Base-by-base conservation (phyloP, 352 stramenopile species). In the Thalassiosira mediterranea region DNA sequence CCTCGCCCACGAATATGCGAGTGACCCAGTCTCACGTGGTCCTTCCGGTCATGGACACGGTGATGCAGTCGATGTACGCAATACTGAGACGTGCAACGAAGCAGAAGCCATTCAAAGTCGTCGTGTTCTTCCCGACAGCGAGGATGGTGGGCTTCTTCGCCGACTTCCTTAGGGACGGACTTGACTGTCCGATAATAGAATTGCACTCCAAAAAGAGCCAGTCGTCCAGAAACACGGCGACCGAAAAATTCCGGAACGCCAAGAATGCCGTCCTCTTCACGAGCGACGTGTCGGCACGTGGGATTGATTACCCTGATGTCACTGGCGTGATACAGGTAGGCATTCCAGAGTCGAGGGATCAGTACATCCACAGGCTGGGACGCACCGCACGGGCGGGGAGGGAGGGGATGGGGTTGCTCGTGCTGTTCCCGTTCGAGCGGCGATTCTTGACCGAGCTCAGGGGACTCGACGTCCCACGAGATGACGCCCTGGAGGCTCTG, bases 261-360 rank as follows among this genome's bases (percentile, higher is more conserved):
- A 74, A 66, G 7, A 69, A 84, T 7, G 76, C 82, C 13, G 87
- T 93, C 70, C 54, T 93, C 7, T 87, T 93, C 29, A 91, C 82
- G 56, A 93, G 84, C 1, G 88, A 93, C 76, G 86, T 93, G 2
- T 84, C 88, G 8, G 72, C 62, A 51, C 65, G 88, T 68, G 97
- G 97, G 2, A 88, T 99, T 25, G 97, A 99, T 79, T 98, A 99
- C 69, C 97, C 97, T 1, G 94, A 88, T 58, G 97, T 99, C 37
- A 96, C 99, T 81, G 85, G 98, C 8, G 97, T 99, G 15, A 93
- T 99, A 57, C 99, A 99, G 81, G 99, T 98, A 86, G 97, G 99
- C 86, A 97, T 99, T 47, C 97, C 97, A 7, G 96, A 90, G 23
- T 94, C 99, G 82, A 96, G 95, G 23, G 99, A 99, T 80, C 96